Evolutionary conservation across 2,329 filamentous ascomycete species (phyloP).

Genomic region (Malbranchea zuffiana): DNA sequence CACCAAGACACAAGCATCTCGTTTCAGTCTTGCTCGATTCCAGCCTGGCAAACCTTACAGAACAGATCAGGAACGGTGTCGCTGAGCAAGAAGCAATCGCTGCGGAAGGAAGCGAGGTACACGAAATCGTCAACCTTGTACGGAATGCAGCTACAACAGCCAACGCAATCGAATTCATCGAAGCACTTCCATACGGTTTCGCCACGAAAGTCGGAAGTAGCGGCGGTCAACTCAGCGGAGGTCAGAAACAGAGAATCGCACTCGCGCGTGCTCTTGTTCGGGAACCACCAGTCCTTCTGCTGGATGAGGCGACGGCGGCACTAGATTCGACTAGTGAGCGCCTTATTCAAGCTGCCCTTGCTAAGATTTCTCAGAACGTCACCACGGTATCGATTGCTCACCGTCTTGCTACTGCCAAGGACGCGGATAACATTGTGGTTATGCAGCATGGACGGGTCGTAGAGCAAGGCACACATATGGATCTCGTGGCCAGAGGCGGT

Average conservation of each 20-base stretch:
- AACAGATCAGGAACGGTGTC: conserved; percentile 19
- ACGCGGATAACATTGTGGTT: conserved; percentile 31
- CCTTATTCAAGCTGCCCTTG: conserved; percentile 26
- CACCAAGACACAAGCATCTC: conserved; percentile 19
- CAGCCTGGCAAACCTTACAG: conserved; percentile 20
- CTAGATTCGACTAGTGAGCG: conserved; percentile 29
- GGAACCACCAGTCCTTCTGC: conserved; percentile 62
- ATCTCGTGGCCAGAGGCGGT: conserved; percentile 27
- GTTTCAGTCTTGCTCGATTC: conserved; percentile 20
- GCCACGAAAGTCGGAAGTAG: conserved; percentile 27
- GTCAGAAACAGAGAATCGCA: conserved; percentile 81
- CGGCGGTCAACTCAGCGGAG: conserved; percentile 41
- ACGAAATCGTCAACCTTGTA: conserved; percentile 23
- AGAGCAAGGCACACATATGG: conserved; percentile 26
- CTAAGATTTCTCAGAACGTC: conserved; percentile 20
- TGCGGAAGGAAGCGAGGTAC: conserved; percentile 17
- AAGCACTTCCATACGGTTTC: conserved; percentile 18
- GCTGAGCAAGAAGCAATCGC: conserved; percentile 19
- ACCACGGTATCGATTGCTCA: conserved; percentile 31
- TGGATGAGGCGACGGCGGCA: conserved; percentile 30
- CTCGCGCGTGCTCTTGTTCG: conserved; percentile 77
- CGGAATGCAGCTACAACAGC: conserved; percentile 21
- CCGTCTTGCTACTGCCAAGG: conserved; percentile 27
- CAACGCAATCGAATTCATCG: conserved; percentile 23
- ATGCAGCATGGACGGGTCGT: conserved; percentile 25